Evolutionary conservation across 2,329 filamentous ascomycete genomes (phyloP).

Genomic region (Dryadomyces sulphureus): DNA sequence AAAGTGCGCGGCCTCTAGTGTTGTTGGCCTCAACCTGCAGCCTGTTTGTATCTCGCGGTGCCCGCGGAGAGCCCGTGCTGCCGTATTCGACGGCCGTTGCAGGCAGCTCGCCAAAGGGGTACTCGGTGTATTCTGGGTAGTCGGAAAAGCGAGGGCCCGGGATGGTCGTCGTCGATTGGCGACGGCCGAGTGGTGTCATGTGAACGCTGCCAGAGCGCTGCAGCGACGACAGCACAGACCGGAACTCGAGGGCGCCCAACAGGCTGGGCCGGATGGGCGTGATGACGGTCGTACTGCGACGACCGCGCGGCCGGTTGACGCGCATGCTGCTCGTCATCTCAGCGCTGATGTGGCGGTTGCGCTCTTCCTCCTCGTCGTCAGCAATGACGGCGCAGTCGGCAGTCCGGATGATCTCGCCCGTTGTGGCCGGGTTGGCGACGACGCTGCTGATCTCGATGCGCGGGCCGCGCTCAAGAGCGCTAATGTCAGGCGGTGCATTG

Average conservation of each 20-base stretch:
- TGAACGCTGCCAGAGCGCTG: conserved; percentile 67
- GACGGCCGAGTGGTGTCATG: conserved; percentile 51
- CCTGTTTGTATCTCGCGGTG: neutral
- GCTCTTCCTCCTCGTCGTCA: conserved; percentile 32
- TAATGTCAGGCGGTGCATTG: conserved; percentile 21
- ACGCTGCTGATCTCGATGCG: conserved; percentile 31
- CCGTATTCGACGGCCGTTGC: neutral
- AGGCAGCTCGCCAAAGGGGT: neutral
- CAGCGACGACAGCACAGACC: conserved; percentile 76
- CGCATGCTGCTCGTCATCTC: conserved; percentile 93
- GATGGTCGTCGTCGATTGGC: conserved; percentile 15
- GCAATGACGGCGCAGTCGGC: conserved; percentile 13
- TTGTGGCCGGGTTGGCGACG: conserved; percentile 1
- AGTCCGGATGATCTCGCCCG: neutral
- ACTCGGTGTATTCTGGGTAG: neutral
- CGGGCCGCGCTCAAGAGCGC: conserved; percentile 27
- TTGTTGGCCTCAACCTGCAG: neutral
- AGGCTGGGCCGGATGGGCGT: conserved; percentile 85
- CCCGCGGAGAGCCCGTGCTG: conserved; percentile 10
- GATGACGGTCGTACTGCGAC: conserved; percentile 59
- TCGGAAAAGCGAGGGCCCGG: neutral
- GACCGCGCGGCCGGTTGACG: conserved; percentile 52
- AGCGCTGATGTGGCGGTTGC: conserved; percentile 50
- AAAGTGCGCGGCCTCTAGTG: conserved; percentile 27
- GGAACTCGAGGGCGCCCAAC: conserved; percentile 85